Base-by-base conservation (phyloP, 2,329 filamentous ascomycete species). In the Xylaria sp. region DNA sequence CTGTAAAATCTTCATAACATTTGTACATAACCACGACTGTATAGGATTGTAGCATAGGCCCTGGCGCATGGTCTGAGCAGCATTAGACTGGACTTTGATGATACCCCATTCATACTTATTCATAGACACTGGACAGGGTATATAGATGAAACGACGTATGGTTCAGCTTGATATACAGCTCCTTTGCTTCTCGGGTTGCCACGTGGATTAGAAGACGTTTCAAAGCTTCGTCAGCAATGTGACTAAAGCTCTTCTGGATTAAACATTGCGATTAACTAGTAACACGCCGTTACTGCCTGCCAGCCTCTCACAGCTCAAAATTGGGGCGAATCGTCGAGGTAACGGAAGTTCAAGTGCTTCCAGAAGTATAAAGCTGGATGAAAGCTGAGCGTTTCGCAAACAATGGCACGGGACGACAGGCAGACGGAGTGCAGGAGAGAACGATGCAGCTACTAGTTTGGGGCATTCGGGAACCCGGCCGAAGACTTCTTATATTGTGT, bases 91-190 rank as follows among this genome's bases (percentile, higher is more conserved):
- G 52, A 58, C 55, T 46, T 60, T 32, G 15, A 52, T 53, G 61
- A 61, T 68, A 68, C 61, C 65, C 66, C 18, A 58, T 52, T 41
- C 52, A 53, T 50, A 41, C 23, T 41, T 50, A 59, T 64, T 41
- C 6, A 59, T 62, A 20, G 25, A 30, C 18, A 30, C 6, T 46
- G 25, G 56, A 15, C 12, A 48, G 12, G 28, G 25, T n/a, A 9
- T 57, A 4, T 55, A 36, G 1, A 55, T 23, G 12, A 36, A 32
- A 55, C 5, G 13, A 36, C 9, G 23, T 23, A 34, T 36, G 15
- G 12, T 15, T 34, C 30, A 36, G 10, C 13, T 23, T 18, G 7
- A 20, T 15, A 10, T 39, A 15, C 18, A 12, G 15, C n/a, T 8
- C 23, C 23, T 46, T 48, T 25, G 5, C 15, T 50, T 30, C 13